These are phyloP conservation scores for Entonaema liquescens DNA, from an alignment of 495 filamentous ascomycete species.

Conservation along the genomic window DNA sequence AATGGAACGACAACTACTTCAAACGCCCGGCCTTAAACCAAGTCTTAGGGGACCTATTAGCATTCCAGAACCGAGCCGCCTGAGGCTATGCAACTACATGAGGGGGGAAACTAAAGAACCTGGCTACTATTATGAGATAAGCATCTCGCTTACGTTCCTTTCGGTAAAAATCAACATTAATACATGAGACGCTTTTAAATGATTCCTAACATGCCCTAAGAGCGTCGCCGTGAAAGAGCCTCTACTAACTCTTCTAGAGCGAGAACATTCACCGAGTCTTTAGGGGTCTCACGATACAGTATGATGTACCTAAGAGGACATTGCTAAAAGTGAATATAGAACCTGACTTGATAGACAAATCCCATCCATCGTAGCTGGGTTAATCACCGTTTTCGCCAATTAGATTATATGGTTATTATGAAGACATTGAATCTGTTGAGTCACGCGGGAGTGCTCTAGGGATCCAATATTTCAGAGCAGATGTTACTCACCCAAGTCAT, in stretches of 20 bases:
- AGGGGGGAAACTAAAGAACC: not conserved
- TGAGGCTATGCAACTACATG: not conserved
- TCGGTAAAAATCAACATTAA: constrained; percentile 7
- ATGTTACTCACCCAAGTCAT: not conserved
- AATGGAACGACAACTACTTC: constrained; percentile 56
- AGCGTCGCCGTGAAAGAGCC: constrained; percentile 2
- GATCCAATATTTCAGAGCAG: not conserved
- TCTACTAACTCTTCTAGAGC: constrained; percentile 5
- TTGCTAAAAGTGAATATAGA: constrained; percentile 1
- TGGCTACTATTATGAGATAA: not conserved
- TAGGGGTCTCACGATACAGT: not conserved
- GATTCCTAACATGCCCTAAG: not conserved
- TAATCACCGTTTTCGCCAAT: not conserved
- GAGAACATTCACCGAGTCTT: not conserved
- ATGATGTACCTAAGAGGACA: not conserved
- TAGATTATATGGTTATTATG: not conserved
- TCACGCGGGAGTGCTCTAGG: not conserved
- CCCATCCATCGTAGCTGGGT: not conserved
- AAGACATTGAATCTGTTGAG: not conserved
- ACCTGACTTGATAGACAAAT: not conserved
- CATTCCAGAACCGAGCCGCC: constrained; percentile 28
- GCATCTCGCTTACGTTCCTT: not conserved
- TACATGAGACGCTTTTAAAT: constrained; percentile 3
- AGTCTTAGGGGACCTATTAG: constrained; percentile 41
- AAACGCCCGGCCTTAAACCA: constrained; percentile 50